phyloP scores from a whole-genome alignment of 139 green algal genomes.

The Volvox africanus region DNA sequence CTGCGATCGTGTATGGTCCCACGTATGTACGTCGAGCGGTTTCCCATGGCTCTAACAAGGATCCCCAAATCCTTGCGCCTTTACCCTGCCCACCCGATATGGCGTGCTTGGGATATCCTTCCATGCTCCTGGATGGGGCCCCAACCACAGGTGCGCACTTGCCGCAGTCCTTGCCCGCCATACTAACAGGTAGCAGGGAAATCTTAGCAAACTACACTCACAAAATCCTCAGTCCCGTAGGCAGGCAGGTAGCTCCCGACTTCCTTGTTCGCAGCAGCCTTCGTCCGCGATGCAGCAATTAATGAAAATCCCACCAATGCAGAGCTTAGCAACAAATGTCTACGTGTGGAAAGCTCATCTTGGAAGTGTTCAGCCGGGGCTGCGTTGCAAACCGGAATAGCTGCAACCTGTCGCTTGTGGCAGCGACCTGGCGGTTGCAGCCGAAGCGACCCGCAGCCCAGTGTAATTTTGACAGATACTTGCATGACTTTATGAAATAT shows the following conservation, averaged over 20 bases:
- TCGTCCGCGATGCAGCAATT: not conserved
- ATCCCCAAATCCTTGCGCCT: too few relatives aligned
- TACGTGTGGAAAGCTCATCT: not conserved
- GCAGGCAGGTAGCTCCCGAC: constrained; percentile 33
- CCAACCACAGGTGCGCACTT: too few relatives aligned
- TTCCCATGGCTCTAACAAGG: too few relatives aligned
- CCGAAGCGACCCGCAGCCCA: not conserved
- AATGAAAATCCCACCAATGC: not conserved
- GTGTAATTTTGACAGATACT: not conserved
- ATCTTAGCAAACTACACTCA: not conserved
- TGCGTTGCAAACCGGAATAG: not conserved
- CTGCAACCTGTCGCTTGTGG: not conserved
- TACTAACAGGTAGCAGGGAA: too few relatives aligned
- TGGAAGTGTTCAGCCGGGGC: not conserved
- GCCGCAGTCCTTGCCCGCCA: too few relatives aligned
- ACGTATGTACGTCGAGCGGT: too few relatives aligned
- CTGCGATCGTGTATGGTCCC: not conserved
- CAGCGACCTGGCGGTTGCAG: not conserved
- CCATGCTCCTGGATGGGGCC: too few relatives aligned
- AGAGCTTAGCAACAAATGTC: not conserved
- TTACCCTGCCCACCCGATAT: too few relatives aligned
- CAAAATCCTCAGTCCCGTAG: not conserved
- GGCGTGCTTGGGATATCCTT: too few relatives aligned
- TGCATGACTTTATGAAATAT: not conserved
- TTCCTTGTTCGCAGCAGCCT: not conserved